These are phyloP conservation scores for Talaromyces amestolkiae DNA, from an alignment of 2,329 filamentous ascomycete genomes.

Conservation along the genomic window DNA sequence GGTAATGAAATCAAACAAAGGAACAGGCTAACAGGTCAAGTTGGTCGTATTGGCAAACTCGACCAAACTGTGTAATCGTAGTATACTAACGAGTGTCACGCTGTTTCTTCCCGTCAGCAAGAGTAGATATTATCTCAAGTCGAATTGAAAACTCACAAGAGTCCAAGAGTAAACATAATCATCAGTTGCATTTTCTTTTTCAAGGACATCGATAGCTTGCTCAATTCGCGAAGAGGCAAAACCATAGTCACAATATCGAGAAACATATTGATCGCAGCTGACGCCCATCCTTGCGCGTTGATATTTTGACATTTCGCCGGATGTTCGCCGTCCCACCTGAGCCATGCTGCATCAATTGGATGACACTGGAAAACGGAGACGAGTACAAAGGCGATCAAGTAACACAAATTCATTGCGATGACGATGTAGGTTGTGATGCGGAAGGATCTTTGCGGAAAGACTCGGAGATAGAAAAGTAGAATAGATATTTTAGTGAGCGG, in stretches of 20 bases:
- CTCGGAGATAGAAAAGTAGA: slow-evolving; percentile 22
- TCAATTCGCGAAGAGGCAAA: slow-evolving; percentile 30
- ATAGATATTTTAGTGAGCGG: slow-evolving; percentile 21
- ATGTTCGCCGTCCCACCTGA: slow-evolving; percentile 40
- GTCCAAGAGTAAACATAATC: slow-evolving; percentile 38
- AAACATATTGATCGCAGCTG: slow-evolving; percentile 34
- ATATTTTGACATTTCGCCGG: slow-evolving; percentile 38
- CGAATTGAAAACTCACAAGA: slow-evolving; percentile 30
- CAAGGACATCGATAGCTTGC: slow-evolving; percentile 27
- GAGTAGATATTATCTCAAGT: neutral
- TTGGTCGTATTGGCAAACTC: slow-evolving; percentile 44
- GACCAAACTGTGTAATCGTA: slow-evolving; percentile 46
- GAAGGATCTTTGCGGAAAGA: slow-evolving; percentile 21
- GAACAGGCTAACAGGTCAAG: slow-evolving; percentile 33
- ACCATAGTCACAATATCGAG: slow-evolving; percentile 32
- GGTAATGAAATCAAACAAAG: neutral
- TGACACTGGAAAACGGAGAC: slow-evolving; percentile 39
- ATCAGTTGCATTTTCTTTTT: slow-evolving; percentile 33
- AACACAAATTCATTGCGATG: slow-evolving; percentile 32
- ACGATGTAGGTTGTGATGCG: slow-evolving; percentile 27
- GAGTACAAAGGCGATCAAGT: slow-evolving; percentile 33
- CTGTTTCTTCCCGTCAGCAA: slow-evolving; percentile 25
- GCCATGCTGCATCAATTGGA: slow-evolving; percentile 41
- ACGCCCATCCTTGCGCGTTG: slow-evolving; percentile 37
- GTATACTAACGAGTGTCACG: slow-evolving; percentile 46